Evolutionary conservation across 2,329 filamentous ascomycete genomes (phyloP), one percentile per base, ranked within the genome.

Genomic region (Ascochyta pisi): DNA sequence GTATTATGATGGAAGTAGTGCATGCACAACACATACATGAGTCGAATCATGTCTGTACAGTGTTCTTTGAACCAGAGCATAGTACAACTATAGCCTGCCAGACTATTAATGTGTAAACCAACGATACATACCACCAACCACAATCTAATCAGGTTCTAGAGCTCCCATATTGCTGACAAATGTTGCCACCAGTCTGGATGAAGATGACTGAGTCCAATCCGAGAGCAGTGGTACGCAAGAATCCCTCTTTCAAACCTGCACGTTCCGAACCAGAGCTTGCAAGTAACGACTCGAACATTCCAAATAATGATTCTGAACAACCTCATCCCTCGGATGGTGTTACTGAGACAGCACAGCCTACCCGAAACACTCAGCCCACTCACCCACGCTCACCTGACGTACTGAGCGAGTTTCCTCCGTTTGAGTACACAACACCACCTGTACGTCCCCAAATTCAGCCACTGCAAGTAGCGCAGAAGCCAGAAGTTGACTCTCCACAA

Each of bases 391-490:
- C 41, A 0, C 34, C 49, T n/a, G 10, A 12, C 29, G 35, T 40
- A 9, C n/a, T 45, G 26, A 46, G 27, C 41, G 19, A 52, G 19
- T 52, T 40, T 8, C 37, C 50, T 35, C 29, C 27, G 15, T 40
- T 35, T 16, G 13, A 46, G 12, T 46, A 46, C 12, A 22, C 27
- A 16, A 23, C 10, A 12, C 35, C 24, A 47, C 38, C 37, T 3
- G 31, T 15, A 9, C 19, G 23, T n/a, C n/a, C 19, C 24, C 40
- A 47, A 5, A 6, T 15, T 15, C 26, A 23, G 7, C 23, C 35
- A 16, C 8, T 27, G 29, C 27, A 46, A 27, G n/a, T 10, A 34
- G 6, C 8, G 9, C 13, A 33, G 6, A 16, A 46, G 3, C 42
- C 24, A 39, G 26, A 15, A 39, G 1, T 16, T 6, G 23, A 16